Evolutionary conservation across 1,284 basidiomycete species (phyloP), one percentile per base, ranked within the genome.

Genomic region (Rhizoctonia solani): DNA sequence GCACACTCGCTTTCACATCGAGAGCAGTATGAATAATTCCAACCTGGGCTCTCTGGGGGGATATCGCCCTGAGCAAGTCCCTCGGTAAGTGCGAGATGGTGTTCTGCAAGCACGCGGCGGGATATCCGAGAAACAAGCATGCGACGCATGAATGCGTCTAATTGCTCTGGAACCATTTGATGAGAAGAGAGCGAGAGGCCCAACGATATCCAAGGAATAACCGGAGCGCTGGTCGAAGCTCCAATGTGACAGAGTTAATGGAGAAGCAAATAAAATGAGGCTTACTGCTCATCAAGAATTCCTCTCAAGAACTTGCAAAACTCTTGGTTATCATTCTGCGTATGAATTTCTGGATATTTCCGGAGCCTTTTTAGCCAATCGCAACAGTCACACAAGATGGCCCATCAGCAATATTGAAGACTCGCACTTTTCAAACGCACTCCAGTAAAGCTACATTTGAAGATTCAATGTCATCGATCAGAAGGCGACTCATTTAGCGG

Each of bases 111-210:
- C 29, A 96, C 93, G 44, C 94, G 85, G 25, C 93, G 83, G 8
- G 93, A 94, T 75, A 96, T 94, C 61, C 94, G 83, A 2, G 93
- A 95, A 50, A 93, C 83, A 8, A 96, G 83, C 94, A 96, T 96
- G 27, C 93, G 85, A 23, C 86, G 85, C 88, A 95, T 93, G 76
- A 95, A 94, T 6, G 89, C 83, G 75, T 96, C 93, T 14, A 96
- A 81, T 59, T 85, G 82, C 66, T 93, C 89, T 0, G 92, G 87
- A 0, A 85, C 80, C 11, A 96, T 82, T 74, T 90, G 87, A 0
- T 85, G 87, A 16, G 92, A 92, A 0, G 90, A 87, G 6, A 93
- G 80, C 6, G 90, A 90, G 41, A 92, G 79, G 9, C 90, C 90
- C 4, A 92, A 82, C 9, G 87, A 87, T 27, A 93, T 82, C 73